These are phyloP conservation scores for Dothideomycetes sp. DNA, from an alignment of 2,329 filamentous ascomycete genomes.

Conservation along the genomic window DNA sequence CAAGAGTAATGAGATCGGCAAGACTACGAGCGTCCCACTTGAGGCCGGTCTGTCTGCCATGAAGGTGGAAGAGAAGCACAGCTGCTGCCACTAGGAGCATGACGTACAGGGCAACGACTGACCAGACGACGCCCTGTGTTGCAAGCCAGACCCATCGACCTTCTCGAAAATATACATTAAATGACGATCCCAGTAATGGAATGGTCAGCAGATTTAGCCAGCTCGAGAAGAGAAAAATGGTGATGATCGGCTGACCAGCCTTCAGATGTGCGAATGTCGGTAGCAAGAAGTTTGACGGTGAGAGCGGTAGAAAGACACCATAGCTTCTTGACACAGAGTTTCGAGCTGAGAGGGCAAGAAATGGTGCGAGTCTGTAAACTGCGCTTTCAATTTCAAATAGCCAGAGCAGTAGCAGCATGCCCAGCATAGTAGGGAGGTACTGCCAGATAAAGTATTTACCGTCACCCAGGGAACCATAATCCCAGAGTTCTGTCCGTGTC, in stretches of 20 bases:
- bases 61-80: conserved; percentile 54
- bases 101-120: conserved; percentile 62
- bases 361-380: conserved; percentile 67
- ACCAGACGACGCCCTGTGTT: conserved; percentile 69
- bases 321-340: conserved; percentile 45
- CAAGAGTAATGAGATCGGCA: conserved; percentile 67
- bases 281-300: conserved; percentile 54
- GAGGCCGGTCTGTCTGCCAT: conserved; percentile 57
- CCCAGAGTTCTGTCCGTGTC: conserved; percentile 51
- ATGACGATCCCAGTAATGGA: conserved; percentile 69
- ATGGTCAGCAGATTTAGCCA: conserved; percentile 75
- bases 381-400: conserved; percentile 63
- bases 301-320: conserved; percentile 53
- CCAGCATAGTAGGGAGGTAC: conserved; percentile 70
- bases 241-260: conserved; percentile 56
- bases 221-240: conserved; percentile 54
- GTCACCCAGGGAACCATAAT: conserved; percentile 59
- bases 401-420: conserved; percentile 62
- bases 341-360: conserved; percentile 63
- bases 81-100: conserved; percentile 49
- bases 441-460: conserved; percentile 75
- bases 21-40: conserved; percentile 77
- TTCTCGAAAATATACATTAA: conserved; percentile 54
- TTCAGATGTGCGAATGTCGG: conserved; percentile 58
- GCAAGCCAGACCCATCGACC: conserved; percentile 68